A percentile compares a stretch with the other conserved stretches of the same genome.
Evolutionary conservation across 2,329 filamentous ascomycete species (phyloP).

Genomic region (Arachnomyces sp.): DNA sequence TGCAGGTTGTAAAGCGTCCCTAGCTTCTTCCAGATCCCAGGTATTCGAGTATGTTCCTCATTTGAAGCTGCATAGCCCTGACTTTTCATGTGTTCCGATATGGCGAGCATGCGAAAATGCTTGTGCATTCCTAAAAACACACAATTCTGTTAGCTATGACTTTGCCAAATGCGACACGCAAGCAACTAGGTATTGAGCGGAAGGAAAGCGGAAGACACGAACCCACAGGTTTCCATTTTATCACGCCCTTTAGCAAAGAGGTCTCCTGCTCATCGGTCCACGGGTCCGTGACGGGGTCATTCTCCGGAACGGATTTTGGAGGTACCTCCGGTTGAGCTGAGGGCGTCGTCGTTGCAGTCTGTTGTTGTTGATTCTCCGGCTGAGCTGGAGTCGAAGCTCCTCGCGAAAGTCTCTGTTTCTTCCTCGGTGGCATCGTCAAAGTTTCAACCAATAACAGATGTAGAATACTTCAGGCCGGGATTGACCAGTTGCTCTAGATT

Average conservation of each 20-base stretch:
- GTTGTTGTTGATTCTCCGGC: conserved; percentile 18
- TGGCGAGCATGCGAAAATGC: conserved; percentile 84
- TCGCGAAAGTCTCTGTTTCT: conserved; percentile 51
- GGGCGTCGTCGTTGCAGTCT: conserved; percentile 18
- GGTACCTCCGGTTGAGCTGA: conserved; percentile 20
- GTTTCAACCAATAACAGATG: too few relatives aligned
- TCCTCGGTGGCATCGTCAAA: conserved; percentile 43
- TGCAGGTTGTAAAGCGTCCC: conserved; percentile 75
- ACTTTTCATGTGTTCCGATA: conserved; percentile 70
- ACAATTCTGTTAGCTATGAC: background rate
- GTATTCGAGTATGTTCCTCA: conserved; percentile 72
- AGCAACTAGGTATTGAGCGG: too few relatives aligned
- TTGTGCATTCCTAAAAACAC: conserved; percentile 68
- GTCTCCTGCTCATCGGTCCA: conserved; percentile 97
- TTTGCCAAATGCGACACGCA: background rate
- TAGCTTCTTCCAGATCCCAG: conserved; percentile 87
- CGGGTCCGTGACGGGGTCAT: conserved; percentile 54
- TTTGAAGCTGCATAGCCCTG: conserved; percentile 65
- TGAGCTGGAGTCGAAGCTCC: conserved; percentile 23
- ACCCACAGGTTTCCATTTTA: conserved; percentile 96
- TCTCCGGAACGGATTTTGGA: conserved; percentile 28
- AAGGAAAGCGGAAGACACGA: conserved; percentile 16
- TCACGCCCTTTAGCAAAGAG: conserved; percentile 84
- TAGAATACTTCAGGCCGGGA: too few relatives aligned
- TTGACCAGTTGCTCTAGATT: too few relatives aligned